These are phyloP conservation scores for Geranium incanum DNA, from an alignment of 441 rosid genomes.

Conservation along the genomic window DNA sequence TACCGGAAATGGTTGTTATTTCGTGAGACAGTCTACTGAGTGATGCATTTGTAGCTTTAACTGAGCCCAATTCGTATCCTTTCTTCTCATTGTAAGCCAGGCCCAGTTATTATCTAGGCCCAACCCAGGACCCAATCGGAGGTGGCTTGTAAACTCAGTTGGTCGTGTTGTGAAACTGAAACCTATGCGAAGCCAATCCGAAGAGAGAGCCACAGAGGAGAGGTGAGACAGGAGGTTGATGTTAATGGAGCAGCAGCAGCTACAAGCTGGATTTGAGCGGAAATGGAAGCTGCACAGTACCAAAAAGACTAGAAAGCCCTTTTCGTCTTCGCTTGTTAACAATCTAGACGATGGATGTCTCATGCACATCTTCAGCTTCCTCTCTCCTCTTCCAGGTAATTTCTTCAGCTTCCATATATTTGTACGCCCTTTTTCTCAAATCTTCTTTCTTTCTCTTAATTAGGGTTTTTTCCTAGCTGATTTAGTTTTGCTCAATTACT, in stretches of 20 bases:
- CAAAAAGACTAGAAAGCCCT: conserved; percentile 7
- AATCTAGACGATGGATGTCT: conserved; percentile 96
- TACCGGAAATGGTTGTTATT: background rate
- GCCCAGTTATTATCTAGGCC: too few relatives aligned
- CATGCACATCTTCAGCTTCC: conserved; percentile 94
- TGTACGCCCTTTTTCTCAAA: background rate
- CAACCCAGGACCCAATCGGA: too few relatives aligned
- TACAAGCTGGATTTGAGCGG: background rate
- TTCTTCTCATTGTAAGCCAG: too few relatives aligned
- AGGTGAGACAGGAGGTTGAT: conserved; percentile 5
- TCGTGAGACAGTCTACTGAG: too few relatives aligned
- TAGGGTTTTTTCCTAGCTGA: background rate
- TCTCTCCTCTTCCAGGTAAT: conserved; percentile 84
- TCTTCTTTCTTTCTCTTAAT: background rate
- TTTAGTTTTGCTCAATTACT: background rate
- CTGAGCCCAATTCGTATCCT: too few relatives aligned
- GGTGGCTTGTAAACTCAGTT: too few relatives aligned
- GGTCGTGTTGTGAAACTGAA: too few relatives aligned
- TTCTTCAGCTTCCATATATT: background rate
- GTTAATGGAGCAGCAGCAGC: background rate
- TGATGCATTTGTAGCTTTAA: too few relatives aligned
- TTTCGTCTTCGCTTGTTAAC: conserved; percentile 43
- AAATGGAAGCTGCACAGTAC: conserved; percentile 9
- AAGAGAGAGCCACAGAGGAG: too few relatives aligned
- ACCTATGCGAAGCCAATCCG: too few relatives aligned